These are phyloP conservation scores for Cichorium intybus DNA, from an alignment of 140 eudicot genomes.

Conservation along the genomic window DNA sequence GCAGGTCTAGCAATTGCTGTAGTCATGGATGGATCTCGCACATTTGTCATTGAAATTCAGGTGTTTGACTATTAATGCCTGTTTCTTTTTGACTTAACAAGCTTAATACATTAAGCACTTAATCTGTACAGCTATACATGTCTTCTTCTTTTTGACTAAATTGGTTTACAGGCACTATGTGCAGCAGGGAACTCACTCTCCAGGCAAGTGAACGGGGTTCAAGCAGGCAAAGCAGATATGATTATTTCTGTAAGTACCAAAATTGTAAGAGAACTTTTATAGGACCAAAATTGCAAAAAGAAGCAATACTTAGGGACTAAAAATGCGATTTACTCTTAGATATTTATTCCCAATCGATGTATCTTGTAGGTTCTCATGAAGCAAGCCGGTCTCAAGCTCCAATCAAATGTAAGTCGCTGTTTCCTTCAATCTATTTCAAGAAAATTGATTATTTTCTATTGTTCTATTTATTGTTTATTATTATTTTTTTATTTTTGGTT, in stretches of 20 bases:
- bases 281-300: not conserved
- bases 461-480: not conserved
- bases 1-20: slow-evolving; percentile 89
- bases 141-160: no score
- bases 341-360: not conserved
- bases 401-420: slow-evolving; percentile 58
- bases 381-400: slow-evolving; percentile 94
- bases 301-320: not conserved
- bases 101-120: no score
- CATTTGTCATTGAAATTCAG: slow-evolving; percentile 86
- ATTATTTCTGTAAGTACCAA: slow-evolving; percentile 87
- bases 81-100: not conserved
- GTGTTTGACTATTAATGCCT: no score
- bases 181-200: slow-evolving; percentile 43
- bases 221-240: slow-evolving; percentile 82
- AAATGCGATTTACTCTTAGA: not conserved
- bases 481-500: not conserved
- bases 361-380: slow-evolving; percentile 78
- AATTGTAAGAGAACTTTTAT: not conserved
- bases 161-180: slow-evolving; percentile 72
- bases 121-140: no score
- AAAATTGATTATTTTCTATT: not conserved
- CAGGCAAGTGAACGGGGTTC: slow-evolving; percentile 85
- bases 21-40: slow-evolving; percentile 85
- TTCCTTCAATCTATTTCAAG: not conserved